A percentile compares a stretch with the other conserved stretches of the same genome.
These are phyloP conservation scores for Fistulinella prunicolor DNA, from an alignment of 768 basidiomycete species.

Conservation along the genomic window DNA sequence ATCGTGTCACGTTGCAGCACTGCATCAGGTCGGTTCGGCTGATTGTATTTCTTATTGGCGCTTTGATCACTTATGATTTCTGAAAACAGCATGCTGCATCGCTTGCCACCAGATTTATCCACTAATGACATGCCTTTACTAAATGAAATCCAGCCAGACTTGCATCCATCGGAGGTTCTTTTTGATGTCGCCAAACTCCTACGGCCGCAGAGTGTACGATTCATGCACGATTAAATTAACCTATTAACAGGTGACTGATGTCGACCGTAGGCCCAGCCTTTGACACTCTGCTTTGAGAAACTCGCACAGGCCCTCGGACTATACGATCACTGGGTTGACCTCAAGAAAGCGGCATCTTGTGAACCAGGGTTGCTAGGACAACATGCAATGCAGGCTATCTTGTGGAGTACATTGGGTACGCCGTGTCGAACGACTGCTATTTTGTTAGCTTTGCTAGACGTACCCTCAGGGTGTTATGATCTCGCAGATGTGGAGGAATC, in stretches of 20 bases:
- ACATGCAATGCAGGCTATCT: constrained; percentile 69
- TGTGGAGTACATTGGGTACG: constrained; percentile 71
- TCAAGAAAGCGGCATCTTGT: constrained; percentile 44
- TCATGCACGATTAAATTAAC: too few relatives aligned
- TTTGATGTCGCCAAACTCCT: constrained; percentile 77
- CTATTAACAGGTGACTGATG: constrained; percentile 7
- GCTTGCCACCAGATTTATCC: constrained; percentile 49
- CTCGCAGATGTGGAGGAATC: constrained; percentile 67
- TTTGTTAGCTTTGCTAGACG: constrained; percentile 10
- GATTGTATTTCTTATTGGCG: constrained; percentile 1
- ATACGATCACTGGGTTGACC: constrained; percentile 70
- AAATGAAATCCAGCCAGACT: constrained; percentile 72
- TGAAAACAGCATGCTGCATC: constrained; percentile 63
- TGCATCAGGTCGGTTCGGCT: constrained; percentile 60
- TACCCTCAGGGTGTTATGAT: constrained; percentile 55
- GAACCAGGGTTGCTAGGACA: constrained; percentile 68
- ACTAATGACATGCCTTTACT: constrained; percentile 46
- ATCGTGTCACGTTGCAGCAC: constrained; percentile 71
- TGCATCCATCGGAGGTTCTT: constrained; percentile 74
- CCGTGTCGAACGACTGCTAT: background rate
- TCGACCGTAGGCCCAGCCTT: constrained; percentile 58
- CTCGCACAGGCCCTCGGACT: constrained; percentile 63
- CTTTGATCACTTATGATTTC: constrained; percentile 13
- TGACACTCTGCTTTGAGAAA: constrained; percentile 66
- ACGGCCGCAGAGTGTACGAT: constrained; percentile 55